Conservation (phyloP, 257 asterid genomes). For the Salvia hispanica region DNA sequence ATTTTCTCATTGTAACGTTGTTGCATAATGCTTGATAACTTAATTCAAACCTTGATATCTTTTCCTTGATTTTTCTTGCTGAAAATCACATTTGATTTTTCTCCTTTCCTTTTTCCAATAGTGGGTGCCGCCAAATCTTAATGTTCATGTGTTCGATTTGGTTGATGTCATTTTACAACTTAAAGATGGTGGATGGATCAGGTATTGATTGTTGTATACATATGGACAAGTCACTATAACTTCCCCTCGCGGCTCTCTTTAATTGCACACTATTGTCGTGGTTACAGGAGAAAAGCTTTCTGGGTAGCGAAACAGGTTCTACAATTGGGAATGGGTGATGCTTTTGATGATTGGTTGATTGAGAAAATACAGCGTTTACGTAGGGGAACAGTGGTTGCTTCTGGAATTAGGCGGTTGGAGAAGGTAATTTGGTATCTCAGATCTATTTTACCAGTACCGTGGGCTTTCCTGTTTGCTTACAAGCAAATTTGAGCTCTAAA, state of each 20-base stretch:
- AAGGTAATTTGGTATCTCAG: constrained; percentile 52
- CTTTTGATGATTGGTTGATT: constrained; percentile 97
- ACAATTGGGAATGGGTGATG: constrained; percentile 99
- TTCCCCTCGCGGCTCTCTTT: constrained; percentile 23
- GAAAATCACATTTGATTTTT: constrained; percentile 28
- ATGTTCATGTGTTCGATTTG: constrained; percentile 78
- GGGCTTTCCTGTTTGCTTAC: constrained; percentile 17
- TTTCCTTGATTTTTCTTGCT: constrained; percentile 22
- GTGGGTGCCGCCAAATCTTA: constrained; percentile 95
- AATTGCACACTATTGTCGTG: constrained; percentile 30
- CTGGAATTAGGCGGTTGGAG: constrained; percentile 83
- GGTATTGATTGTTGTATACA: constrained; percentile 47
- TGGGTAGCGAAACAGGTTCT: constrained; percentile 98
- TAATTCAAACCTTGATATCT: not conserved
- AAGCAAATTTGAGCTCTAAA: constrained; percentile 15
- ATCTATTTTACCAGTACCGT: constrained; percentile 14
- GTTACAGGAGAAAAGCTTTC: constrained; percentile 86
- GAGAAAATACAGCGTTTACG: constrained; percentile 87
- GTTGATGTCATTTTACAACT: constrained; percentile 92
- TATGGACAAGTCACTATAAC: constrained; percentile 24
- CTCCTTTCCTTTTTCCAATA: constrained; percentile 43
- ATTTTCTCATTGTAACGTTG: constrained; percentile 22
- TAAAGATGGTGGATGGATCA: constrained; percentile 99
- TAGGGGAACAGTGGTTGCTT: constrained; percentile 84
- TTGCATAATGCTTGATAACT: constrained; percentile 23